phyloP scores from a whole-genome alignment of 2,329 filamentous ascomycete genomes.

The Diaporthe humulicola region DNA sequence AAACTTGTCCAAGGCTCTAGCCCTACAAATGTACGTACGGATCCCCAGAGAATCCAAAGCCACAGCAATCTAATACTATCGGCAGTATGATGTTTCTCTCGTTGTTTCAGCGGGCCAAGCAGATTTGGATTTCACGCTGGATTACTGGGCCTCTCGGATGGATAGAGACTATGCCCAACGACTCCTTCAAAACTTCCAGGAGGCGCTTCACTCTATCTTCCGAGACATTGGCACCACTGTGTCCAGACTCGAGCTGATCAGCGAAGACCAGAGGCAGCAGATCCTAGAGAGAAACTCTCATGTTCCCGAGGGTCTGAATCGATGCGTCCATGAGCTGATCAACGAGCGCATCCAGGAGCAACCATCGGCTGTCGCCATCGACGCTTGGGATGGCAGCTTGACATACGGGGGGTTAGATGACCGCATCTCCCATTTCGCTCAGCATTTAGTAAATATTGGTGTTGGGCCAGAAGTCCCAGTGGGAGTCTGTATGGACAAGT shows the following conservation, averaged over 20 bases:
- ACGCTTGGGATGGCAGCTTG: conserved; percentile 38
- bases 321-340: not conserved
- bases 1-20: not conserved
- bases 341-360: not conserved
- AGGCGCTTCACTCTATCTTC: not conserved
- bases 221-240: not conserved
- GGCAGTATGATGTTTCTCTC: not conserved
- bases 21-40: not conserved
- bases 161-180: not conserved
- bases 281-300: not conserved
- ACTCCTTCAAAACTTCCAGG: not conserved
- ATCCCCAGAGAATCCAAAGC: not conserved
- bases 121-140: not conserved
- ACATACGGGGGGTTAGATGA: conserved; percentile 35
- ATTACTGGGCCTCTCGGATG: not conserved
- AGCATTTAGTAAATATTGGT: conserved; percentile 15
- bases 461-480: conserved; percentile 36
- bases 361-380: conserved; percentile 16
- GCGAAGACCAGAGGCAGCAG: not conserved
- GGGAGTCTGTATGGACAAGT: conserved; percentile 41
- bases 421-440: conserved; percentile 22
- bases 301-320: not conserved
- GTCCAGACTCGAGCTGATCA: not conserved
- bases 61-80: not conserved
- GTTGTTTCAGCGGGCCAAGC: not conserved